Base-by-base conservation (phyloP, 176 grass and related monocot species). In the Zoysia pacifica region DNA sequence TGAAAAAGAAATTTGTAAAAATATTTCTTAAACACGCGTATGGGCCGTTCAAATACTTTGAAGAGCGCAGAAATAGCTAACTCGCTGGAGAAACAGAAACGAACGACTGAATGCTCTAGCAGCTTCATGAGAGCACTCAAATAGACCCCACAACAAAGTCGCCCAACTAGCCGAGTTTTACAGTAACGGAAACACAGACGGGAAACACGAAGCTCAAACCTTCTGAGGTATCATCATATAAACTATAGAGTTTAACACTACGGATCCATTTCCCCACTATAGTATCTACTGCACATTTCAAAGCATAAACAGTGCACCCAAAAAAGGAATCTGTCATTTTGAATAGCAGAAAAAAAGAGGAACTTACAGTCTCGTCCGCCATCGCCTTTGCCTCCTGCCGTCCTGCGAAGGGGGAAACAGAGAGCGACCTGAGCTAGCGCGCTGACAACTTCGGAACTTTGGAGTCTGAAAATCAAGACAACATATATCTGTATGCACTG, bases 341-440 rank as follows among this genome's bases (percentile, higher is more conserved):
- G 56, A 58, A 46, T 6, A 48, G 60, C 40, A 11, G 2, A 15
- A 42, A 35, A 35, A 28, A 3, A 65, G 38, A 65, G 80, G 5
- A 39, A 76, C 81, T 59, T 45, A 83, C 81, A 56, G 67, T 83
- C n/a, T 83, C 81, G 5, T 83, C 81, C 72, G 61, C 72, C 81
- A 83, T 83, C 11, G 12, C 49, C 14, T 68, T 28, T 14, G 72
- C 51, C 62, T 76, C 72, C 81, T 28, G 28, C 28, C 28, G 28
- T 28, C 28, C 28, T 68, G 81, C 19, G 2, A 68, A 76, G 51
- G 72, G 72, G 50, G 18, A 83, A 58, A 47, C 42, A 36, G 55
- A 36, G 67, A 11, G 62, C 48, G 55, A 8, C 48, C 69, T 6
- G 55, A 56, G 72, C 75, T 75, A 83, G 71, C 48, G 28, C 28